Evolutionary conservation across 176 grass and related monocot genomes (phyloP), one percentile per base, ranked within the genome.

Genomic region (Bothriochloa decipiens): DNA sequence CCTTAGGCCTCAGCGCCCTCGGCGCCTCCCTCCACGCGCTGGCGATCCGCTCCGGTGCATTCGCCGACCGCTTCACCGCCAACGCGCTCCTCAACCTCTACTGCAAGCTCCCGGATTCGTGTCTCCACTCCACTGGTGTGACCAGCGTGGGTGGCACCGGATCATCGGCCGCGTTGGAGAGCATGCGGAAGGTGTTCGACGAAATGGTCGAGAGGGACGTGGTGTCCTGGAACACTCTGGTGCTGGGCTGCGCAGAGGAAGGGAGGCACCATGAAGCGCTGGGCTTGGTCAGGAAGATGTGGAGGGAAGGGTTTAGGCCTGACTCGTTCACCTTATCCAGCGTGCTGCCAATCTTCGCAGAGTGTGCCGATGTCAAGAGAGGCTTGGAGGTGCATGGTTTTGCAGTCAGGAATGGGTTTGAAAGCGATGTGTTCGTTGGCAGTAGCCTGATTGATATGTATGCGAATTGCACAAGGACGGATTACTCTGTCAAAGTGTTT

Each of bases 381-480:
- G 92, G 92, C 29, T 89, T 77, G 87, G 85, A 87, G 83, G 83
- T 88, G 27, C 89, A 94, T 80, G 87, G 89, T 20, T 94, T 89
- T 86, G 81, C 85, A 0, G 37, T 89, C 62, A 88, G 90, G 64
- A 86, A 92, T 70, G 82, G 74, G 5, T 52, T 88, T 73, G 70
- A 76, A 10, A 70, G 50, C 11, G 92, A 94, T 62, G 78, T 90
- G 4, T 91, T 87, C 28, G 52, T 91, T 23, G 92, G 87, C 36
- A 94, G 92, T 27, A 85, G 89, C 87, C 85, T 94, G 87, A 94
- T 94, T 46, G 65, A 94, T 43, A 94, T 94, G 87, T 91, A 94
- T 8, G 84, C 87, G 1, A 94, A 91, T 7, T 94, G 89, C 85
- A 88, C 78, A 15, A 17, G 65, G 35, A 84, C 76, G 0, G 87